Percentiles rank a stretch among this genome's conserved stretches.
Conservation (phyloP, 139 green algal genomes). For the Marvania coccoides region DNA sequence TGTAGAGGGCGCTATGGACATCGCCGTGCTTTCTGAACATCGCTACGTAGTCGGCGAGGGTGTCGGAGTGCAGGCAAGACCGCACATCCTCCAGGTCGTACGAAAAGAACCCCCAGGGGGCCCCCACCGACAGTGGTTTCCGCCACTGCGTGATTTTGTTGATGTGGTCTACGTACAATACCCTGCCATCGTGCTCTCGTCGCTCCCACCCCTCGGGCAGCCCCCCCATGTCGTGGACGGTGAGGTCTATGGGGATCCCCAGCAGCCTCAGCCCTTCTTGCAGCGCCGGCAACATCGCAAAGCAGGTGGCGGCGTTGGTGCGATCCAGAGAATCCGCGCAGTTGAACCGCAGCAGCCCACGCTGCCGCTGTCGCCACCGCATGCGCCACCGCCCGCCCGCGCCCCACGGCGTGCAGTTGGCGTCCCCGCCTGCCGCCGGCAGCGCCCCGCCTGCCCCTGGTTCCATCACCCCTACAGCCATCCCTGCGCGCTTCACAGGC, state of each 20-base stretch:
- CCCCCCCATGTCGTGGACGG: not conserved
- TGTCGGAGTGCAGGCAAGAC: constrained; percentile 26
- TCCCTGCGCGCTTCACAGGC: constrained; percentile 23
- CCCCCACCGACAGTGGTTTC: constrained; percentile 20
- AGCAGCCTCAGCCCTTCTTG: constrained; percentile 49
- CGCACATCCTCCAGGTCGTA: constrained; percentile 25
- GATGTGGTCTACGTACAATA: constrained; percentile 96
- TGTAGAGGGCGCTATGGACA: constrained; percentile 93
- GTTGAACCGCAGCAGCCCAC: constrained; percentile 85
- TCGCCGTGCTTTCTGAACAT: constrained; percentile 72
- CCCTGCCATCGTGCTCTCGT: constrained; percentile 63
- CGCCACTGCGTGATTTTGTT: constrained; percentile 79
- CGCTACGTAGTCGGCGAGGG: constrained; percentile 45
- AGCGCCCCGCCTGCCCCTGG: not conserved
- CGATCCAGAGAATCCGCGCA: constrained; percentile 96
- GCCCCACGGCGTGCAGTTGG: constrained; percentile 12
- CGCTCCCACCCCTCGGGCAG: constrained; percentile 76
- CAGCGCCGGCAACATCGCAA: constrained; percentile 52
- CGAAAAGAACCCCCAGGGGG: constrained; percentile 22
- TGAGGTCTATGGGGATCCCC: constrained; percentile 45
- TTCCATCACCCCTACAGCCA: not conserved
- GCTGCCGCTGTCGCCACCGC: constrained; percentile 49
- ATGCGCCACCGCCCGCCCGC: constrained; percentile 37
- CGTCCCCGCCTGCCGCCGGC: not conserved
- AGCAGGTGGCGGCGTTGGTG: constrained; percentile 95